Evolutionary conservation across 352 stramenopile species (phyloP), one percentile per base, ranked within the genome.

Genomic region (Phytophthora boehmeriae): DNA sequence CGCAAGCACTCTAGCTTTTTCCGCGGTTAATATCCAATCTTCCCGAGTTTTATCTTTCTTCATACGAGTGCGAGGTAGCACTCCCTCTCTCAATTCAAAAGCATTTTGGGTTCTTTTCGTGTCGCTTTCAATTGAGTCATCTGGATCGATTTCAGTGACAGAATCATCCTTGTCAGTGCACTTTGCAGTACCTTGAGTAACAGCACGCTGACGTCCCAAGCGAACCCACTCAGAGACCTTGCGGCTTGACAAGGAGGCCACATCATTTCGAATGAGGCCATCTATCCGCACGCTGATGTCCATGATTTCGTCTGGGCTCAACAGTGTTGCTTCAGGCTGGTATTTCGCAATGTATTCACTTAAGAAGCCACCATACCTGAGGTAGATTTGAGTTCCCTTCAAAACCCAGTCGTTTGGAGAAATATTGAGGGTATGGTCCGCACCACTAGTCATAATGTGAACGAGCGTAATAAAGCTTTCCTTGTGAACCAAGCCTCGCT

Each of bases 1-100:
- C 4, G 72, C 69, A 6, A 84, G 57, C 23, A 87, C 63, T 9
- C 72, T 72, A 47, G 68, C 66, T 14, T 76, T 76, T 66, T 87
- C 77, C 16, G 72, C 66, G 3, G 63, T 71, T 6, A 87, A 52
- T 22, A 87, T 62, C 48, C 70, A 68, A 23, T 76, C 72, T 20
- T 80, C 63, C 8, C 68, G 50, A 9, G 63, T 49, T 27, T 52
- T 59, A 41, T 68, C 63, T 17, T 68, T 63, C 49, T 49, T 69
- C 46, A 47, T 63, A 25, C 54, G 49, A 22, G 48, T 61, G 16
- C 63, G 62, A 39, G 63, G 67, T 16, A 72, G 48, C 1, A 43
- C 28, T 2, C 16, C 52, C 27, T 19, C 39, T 34, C 25, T 28
- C 14, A 71, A 39, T 14, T 64, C 27, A 17, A 58, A 45, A 43